Evolutionary conservation across 768 basidiomycete genomes (phyloP), one percentile per base, ranked within the genome.

Genomic region (Leucocoprinus birnbaumii): DNA sequence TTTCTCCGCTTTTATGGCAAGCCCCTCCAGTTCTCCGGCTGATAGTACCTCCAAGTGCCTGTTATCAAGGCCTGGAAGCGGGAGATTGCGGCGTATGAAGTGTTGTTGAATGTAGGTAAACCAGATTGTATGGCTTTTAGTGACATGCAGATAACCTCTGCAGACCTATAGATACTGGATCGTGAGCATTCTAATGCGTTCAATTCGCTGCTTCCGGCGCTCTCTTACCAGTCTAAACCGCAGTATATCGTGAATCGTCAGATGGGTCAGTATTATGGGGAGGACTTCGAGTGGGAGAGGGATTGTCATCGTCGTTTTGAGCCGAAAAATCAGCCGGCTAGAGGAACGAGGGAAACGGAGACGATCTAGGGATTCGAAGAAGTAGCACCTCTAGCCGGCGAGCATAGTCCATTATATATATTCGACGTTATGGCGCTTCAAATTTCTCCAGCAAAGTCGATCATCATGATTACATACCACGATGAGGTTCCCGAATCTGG

Each of bases 61-160:
- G 13, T 64, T 61, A 9, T 55, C 50, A 3, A 77, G 63, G n/a
- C 72, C 57, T 0, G 82, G 82, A 43, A 77, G 66, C 3, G 86
- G 84, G 37, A 84, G 64, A 58, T 73, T 67, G 22, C 68, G 59
- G 7, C 71, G 67, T 46, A 77, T 55, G 35, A 83, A 67, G 43
- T 78, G 71, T 25, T 58, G 65, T 13, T 67, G 68, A 26, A 86
- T 63, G 21, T 81, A 69, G 7, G 68, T 50, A 6, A 68, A 65
- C 85, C 85, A 87, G 38, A 86, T 70, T 38, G 71, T 66, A 34
- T 75, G 79, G 0, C 73, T 62, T n/a, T 70, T 74, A 0, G 83
- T 80, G 16, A 78, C 62, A 3, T 70, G 63, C 24, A 61, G 56
- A 26, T 84, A 73, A 2, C 59, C 57, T 55, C 67, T 79, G 64